Base-by-base conservation (phyloP, 495 filamentous ascomycete genomes). In the Aspergillus sclerotiicarbonarius region DNA sequence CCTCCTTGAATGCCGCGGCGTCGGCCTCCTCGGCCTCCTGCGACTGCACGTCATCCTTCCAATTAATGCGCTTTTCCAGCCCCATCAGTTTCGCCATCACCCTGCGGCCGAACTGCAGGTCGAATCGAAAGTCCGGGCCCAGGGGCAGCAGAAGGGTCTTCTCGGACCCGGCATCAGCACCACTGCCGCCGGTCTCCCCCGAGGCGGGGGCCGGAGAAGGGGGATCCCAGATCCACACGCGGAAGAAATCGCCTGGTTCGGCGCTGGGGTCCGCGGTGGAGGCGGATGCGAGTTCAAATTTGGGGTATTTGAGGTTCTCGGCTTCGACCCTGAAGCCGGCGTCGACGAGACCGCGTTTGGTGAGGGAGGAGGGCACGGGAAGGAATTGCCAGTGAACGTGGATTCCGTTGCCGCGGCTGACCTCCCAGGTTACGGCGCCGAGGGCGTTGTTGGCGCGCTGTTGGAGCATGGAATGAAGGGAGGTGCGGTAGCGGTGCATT, bases 301-400 rank as follows among this genome's bases (percentile, higher is more conserved):
- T 72, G 1, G 89, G 90, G 53, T 88, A 89, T 51, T 83, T 76
- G 19, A 84, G 67, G 61, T 94, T 92, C 66, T 92, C 87, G 0
- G 90, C 91, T 65, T 92, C 83, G 15, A 91, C 89, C 56, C 86
- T 84, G 78, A 96, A 96, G 0, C 84, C 92, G 0, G 88, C 90
- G 64, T 92, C 88, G 8, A 95, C 89, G 1, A 92, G 76, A 0
- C 87, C 86, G 43, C 83, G 81, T 9, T 66, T 68, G 41, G 96
- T 78, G 20, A 90, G 71, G 10, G 85, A 79, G 0, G 78, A 67
- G 0, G 88, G 81, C 0, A 96, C 80, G 2, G 94, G 93, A 31
- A 97, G 77, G 64, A 95, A 93, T 76, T 98, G 94, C 94, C 93
- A 97, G 66, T 96, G 94, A 0, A 83, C 79, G 67, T 98, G 94